These are phyloP conservation scores for Petasospora fabianii DNA, from an alignment of 1,139 yeast genomes.

Conservation along the genomic window DNA sequence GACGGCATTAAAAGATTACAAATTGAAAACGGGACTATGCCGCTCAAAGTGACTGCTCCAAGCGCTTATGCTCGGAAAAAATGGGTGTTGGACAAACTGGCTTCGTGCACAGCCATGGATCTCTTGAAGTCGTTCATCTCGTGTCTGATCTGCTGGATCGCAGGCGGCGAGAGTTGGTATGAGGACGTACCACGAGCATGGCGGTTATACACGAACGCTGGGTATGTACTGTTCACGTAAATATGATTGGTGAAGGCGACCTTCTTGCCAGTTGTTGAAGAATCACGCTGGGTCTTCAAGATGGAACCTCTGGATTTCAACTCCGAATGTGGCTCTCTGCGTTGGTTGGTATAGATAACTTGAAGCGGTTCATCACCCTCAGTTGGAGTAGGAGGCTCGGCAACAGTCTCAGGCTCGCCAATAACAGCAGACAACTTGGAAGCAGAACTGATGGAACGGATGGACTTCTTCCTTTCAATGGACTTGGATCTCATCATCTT, in stretches of 20 bases:
- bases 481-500: conserved; percentile 27
- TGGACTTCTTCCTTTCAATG: conserved; percentile 25
- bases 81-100: conserved; percentile 27
- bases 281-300: conserved; percentile 9
- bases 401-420: not conserved
- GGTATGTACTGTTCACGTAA: conserved; percentile 26
- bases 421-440: conserved; percentile 10
- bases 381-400: not conserved
- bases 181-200: conserved; percentile 23
- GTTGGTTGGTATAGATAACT: conserved; percentile 16
- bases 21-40: not conserved
- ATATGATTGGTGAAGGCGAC: conserved; percentile 27
- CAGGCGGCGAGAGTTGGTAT: conserved; percentile 23
- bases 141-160: conserved; percentile 28
- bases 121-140: conserved; percentile 29
- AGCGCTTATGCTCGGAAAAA: conserved; percentile 21
- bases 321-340: conserved; percentile 15
- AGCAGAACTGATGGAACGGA: conserved; percentile 22
- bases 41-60: not conserved
- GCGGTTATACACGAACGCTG: conserved; percentile 26
- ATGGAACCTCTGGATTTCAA: conserved; percentile 12
- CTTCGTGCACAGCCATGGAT: conserved; percentile 27
- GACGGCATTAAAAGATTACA: not conserved
- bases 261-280: conserved; percentile 11
- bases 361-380: conserved; percentile 4